These are phyloP conservation scores for Crassisporium funariophilum DNA, from an alignment of 768 basidiomycete genomes.

Conservation along the genomic window DNA sequence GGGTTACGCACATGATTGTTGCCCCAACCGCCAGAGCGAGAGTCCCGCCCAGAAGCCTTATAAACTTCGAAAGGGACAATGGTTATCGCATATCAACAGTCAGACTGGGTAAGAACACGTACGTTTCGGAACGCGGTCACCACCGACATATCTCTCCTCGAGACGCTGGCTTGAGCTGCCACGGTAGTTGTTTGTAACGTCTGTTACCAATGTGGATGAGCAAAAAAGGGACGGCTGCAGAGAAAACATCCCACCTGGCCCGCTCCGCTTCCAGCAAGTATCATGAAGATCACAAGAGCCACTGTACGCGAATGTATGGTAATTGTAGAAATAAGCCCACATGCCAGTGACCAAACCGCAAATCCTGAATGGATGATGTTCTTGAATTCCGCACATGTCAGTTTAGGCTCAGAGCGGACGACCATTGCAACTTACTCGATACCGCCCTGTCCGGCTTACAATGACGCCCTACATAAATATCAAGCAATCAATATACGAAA, in stretches of 20 bases:
- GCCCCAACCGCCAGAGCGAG: constrained; percentile 64
- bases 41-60: constrained; percentile 71
- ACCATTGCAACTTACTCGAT: constrained; percentile 40
- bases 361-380: constrained; percentile 66
- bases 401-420: not conserved
- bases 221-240: not conserved
- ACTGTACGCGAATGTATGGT: constrained; percentile 47
- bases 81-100: not conserved
- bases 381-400: too few species aligned
- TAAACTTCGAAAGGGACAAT: constrained; percentile 44
- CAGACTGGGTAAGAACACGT: constrained; percentile 10
- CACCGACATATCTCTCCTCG: constrained; percentile 73
- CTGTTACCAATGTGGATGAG: constrained; percentile 26
- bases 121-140: constrained; percentile 72
- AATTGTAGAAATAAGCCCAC: constrained; percentile 70
- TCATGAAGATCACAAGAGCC: constrained; percentile 59
- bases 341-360: constrained; percentile 66
- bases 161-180: constrained; percentile 72
- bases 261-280: constrained; percentile 61
- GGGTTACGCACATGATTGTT: constrained; percentile 50
- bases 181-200: constrained; percentile 67
- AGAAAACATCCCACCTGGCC: constrained; percentile 47
- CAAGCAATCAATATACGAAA: not conserved
- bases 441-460: constrained; percentile 66
- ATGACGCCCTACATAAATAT: constrained; percentile 49